phyloP scores from a whole-genome alignment of 73 alveolate genomes.

The Durusdinium trenchii region DNA sequence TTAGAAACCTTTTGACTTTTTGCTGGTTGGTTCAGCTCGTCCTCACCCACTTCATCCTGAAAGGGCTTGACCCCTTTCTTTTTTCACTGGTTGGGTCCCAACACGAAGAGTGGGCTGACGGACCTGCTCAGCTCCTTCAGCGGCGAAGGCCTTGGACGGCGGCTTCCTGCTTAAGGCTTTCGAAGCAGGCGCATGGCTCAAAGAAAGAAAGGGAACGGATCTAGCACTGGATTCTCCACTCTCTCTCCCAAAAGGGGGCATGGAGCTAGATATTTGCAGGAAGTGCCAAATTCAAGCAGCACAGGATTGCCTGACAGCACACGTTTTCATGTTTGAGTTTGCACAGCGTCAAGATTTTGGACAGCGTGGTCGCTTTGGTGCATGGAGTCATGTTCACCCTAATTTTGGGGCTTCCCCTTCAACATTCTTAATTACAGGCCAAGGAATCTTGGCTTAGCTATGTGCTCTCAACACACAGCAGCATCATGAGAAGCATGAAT shows the following conservation, averaged over 20 bases:
- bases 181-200: conserved; percentile 23
- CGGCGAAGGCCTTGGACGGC: background rate
- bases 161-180: background rate
- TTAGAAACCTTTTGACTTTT: background rate
- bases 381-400: too few species aligned
- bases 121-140: background rate
- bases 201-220: background rate
- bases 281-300: background rate
- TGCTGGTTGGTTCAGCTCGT: background rate
- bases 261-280: background rate
- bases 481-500: conserved; percentile 1
- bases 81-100: background rate
- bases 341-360: too few species aligned
- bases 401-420: too few species aligned
- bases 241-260: conserved; percentile 36
- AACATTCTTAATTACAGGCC: too few species aligned
- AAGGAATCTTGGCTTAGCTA: too few species aligned
- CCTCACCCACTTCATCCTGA: background rate
- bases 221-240: background rate
- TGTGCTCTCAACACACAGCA: background rate
- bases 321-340: too few species aligned
- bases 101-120: background rate
- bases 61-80: background rate
- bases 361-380: too few species aligned
- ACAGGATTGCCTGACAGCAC: too few species aligned